Evolutionary conservation across 2,329 filamentous ascomycete species (phyloP).

Genomic region (Mycocentrospora acerina): DNA sequence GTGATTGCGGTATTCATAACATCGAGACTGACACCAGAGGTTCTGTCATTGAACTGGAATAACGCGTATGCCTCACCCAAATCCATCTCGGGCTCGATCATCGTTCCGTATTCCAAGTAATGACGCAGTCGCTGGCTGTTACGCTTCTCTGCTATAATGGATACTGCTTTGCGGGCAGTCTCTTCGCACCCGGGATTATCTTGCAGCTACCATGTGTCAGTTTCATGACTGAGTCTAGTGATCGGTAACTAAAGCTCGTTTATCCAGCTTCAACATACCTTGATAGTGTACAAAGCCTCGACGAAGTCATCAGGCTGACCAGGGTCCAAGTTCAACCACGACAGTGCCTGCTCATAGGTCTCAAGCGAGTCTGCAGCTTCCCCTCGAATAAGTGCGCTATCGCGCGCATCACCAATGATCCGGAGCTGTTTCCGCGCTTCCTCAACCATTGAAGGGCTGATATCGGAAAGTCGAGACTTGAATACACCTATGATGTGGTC

Average conservation of each 20-base stretch:
- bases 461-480: constrained; percentile 58
- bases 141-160: constrained; percentile 60
- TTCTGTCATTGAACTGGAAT: constrained; percentile 53
- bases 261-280: constrained; percentile 43
- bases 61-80: constrained; percentile 40
- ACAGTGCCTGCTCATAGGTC: constrained; percentile 64
- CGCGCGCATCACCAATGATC: constrained; percentile 60
- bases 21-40: constrained; percentile 52
- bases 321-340: constrained; percentile 57
- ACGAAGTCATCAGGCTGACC: constrained; percentile 59
- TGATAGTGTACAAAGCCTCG: constrained; percentile 57
- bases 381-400: constrained; percentile 59
- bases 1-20: constrained; percentile 30
- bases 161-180: constrained; percentile 57
- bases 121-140: constrained; percentile 56
- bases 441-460: constrained; percentile 55
- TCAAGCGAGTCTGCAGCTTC: constrained; percentile 61
- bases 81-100: constrained; percentile 56
- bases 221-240: neutral
- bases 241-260: neutral
- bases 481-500: constrained; percentile 64
- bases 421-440: constrained; percentile 59
- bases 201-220: constrained; percentile 43
- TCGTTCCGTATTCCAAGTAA: constrained; percentile 56
- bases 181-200: constrained; percentile 55